phyloP scores from a whole-genome alignment of 106 monocot species.

The Acorus gramineus region DNA sequence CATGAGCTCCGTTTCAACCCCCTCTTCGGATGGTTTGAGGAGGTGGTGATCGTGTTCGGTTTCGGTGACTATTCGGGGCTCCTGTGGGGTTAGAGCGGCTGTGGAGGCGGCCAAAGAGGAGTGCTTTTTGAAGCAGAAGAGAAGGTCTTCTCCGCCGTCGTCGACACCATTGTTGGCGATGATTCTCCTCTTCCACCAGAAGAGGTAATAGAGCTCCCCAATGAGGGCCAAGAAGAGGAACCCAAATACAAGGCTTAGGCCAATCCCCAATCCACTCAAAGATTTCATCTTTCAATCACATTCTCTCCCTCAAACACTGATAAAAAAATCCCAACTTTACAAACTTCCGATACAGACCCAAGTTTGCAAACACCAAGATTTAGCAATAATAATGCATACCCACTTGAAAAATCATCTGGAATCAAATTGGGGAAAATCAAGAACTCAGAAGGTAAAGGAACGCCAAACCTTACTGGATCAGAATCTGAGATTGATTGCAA shows the following conservation, averaged over 20 bases:
- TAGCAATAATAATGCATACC: too few species aligned
- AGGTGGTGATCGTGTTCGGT: conserved; percentile 11
- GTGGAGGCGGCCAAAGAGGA: conserved; percentile 25
- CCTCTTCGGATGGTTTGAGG: conserved; percentile 14
- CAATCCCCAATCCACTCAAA: conserved; percentile 51
- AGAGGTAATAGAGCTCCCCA: conserved; percentile 60
- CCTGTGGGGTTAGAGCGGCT: conserved; percentile 35
- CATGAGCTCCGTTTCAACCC: conserved; percentile 75
- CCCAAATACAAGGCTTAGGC: conserved; percentile 36
- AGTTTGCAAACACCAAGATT: too few species aligned
- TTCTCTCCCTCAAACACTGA: too few species aligned
- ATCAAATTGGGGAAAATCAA: too few species aligned
- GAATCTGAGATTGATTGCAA: too few species aligned
- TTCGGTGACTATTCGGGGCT: conserved; percentile 3
- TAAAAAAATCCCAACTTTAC: too few species aligned
- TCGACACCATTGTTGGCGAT: conserved; percentile 14
- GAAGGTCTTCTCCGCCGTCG: conserved; percentile 17
- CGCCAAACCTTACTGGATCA: too few species aligned
- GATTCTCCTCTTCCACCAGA: conserved; percentile 60
- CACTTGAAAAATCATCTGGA: too few species aligned
- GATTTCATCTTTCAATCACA: conserved; percentile 29
- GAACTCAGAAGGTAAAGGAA: too few species aligned
- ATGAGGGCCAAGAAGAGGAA: conserved; percentile 48
- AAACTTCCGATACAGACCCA: too few species aligned
- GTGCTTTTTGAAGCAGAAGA: conserved; percentile 48